Evolutionary conservation across 1,284 basidiomycete genomes (phyloP), one percentile per base, ranked within the genome.

Genomic region (Mycena citricolor): DNA sequence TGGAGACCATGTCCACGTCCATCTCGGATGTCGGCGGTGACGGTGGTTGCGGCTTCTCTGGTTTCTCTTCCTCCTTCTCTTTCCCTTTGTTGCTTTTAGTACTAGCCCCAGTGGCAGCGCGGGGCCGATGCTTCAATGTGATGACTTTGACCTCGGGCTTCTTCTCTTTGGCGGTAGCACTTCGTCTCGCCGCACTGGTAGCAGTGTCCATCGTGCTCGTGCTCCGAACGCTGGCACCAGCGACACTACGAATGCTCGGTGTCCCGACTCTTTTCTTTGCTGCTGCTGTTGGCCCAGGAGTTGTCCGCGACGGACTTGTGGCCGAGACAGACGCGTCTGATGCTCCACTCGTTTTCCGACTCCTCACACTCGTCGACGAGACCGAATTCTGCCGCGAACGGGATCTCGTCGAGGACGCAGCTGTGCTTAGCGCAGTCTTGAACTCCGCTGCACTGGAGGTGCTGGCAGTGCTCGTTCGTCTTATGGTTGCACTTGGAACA

Each of bases 121-220:
- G 39, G 22, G 39, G 43, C 5, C 51, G 51, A 32, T 52, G 51
- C 43, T 52, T 52, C 22, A 52, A 43, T 37, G 43, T 49, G 21
- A 52, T 49, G 8, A 52, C 51, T 38, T 56, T 56, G 24, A 38
- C 46, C 36, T 54, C 46, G 12, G 39, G 28, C 11, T 38, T 28
- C 47, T 54, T 30, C 36, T 47, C 56, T n/a, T 49, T 21, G 16
- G 34, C 46, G 5, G 44, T 24, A 12, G 49, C 43, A 23, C 46
- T 53, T 42, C 57, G 59, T 25, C 60, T 53, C 11, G 54, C 52
- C 10, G 46, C 47, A 32, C 50, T 57, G 21, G 52, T 48, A 39
- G 58, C 55, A 5, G 54, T 58, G 2, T 57, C 58, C 42, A 60
- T 57, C 42, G 55, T 54, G 51, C 51, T 52, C 39, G 51, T 52